These are phyloP conservation scores for Mikania micrantha DNA, from an alignment of 129 eudicot species.

Conservation along the genomic window DNA sequence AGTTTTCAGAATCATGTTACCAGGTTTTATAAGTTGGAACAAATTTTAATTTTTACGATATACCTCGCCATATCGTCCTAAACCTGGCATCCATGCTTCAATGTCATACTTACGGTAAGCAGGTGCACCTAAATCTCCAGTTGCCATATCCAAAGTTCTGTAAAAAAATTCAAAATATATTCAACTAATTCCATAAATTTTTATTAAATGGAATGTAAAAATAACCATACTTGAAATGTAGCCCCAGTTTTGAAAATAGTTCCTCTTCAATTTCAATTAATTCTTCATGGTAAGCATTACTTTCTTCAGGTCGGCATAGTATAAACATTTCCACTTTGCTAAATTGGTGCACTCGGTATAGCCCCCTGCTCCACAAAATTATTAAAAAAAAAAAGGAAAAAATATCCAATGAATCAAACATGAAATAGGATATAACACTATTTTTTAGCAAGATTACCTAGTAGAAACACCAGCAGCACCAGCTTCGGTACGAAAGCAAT, in stretches of 20 bases:
- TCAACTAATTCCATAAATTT: neutral
- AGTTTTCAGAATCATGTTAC: too few relatives aligned
- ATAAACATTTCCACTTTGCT: slow-evolving; percentile 97
- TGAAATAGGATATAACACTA: neutral
- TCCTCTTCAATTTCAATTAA: slow-evolving; percentile 79
- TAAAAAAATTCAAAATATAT: slow-evolving; percentile 3
- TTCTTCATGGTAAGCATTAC: slow-evolving; percentile 72
- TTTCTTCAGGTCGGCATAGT: slow-evolving; percentile 85
- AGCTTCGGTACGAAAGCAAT: slow-evolving; percentile 97
- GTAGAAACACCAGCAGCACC: slow-evolving; percentile 97
- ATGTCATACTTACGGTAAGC: slow-evolving; percentile 88
- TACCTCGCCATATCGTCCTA: slow-evolving; percentile 97
- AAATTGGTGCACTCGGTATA: slow-evolving; percentile 94
- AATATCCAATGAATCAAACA: neutral
- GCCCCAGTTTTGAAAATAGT: slow-evolving; percentile 73
- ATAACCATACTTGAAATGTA: slow-evolving; percentile 72
- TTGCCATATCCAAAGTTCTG: slow-evolving; percentile 94
- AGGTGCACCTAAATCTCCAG: slow-evolving; percentile 94
- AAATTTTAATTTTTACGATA: neutral
- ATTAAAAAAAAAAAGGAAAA: neutral
- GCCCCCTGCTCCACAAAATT: slow-evolving; percentile 56
- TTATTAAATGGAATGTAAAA: neutral
- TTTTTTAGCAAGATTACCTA: slow-evolving; percentile 36
- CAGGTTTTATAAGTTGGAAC: too few relatives aligned
- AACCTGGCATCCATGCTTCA: slow-evolving; percentile 99